These are phyloP conservation scores for Lactarius quietus DNA, from an alignment of 768 basidiomycete genomes.

Conservation along the genomic window DNA sequence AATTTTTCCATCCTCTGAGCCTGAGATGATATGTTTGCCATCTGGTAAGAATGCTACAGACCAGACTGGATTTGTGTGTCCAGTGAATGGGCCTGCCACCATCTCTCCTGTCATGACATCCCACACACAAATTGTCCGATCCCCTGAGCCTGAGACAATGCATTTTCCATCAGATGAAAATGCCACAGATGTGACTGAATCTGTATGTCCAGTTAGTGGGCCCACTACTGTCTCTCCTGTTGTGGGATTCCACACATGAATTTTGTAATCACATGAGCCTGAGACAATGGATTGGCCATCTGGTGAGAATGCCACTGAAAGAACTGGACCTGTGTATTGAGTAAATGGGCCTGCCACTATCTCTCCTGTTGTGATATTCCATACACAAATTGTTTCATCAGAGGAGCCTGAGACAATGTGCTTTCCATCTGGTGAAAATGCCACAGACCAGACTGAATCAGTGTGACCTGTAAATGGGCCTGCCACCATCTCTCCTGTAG, in stretches of 20 bases:
- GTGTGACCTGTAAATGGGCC: constrained; percentile 2
- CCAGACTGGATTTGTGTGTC: neutral
- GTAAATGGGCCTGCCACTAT: neutral
- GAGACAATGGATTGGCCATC: neutral
- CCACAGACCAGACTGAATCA: neutral
- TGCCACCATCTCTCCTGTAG: neutral
- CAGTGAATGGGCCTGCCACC: neutral
- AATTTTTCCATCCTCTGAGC: neutral
- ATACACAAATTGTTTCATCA: constrained; percentile 3
- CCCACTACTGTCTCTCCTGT: neutral
- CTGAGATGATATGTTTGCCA: neutral
- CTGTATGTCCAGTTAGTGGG: neutral
- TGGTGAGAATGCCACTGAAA: neutral
- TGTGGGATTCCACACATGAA: neutral
- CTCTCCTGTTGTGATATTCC: constrained; percentile 1
- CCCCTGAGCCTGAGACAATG: neutral
- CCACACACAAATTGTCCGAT: neutral
- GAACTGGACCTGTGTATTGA: neutral
- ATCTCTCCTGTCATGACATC: neutral
- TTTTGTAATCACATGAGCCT: neutral
- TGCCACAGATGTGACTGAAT: neutral
- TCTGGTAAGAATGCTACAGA: neutral
- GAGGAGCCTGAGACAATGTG: constrained; percentile 25
- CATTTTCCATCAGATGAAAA: neutral
- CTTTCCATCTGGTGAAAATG: constrained; percentile 13